These are phyloP conservation scores for Verbena officinalis DNA, from an alignment of 257 asterid genomes.

Conservation along the genomic window DNA sequence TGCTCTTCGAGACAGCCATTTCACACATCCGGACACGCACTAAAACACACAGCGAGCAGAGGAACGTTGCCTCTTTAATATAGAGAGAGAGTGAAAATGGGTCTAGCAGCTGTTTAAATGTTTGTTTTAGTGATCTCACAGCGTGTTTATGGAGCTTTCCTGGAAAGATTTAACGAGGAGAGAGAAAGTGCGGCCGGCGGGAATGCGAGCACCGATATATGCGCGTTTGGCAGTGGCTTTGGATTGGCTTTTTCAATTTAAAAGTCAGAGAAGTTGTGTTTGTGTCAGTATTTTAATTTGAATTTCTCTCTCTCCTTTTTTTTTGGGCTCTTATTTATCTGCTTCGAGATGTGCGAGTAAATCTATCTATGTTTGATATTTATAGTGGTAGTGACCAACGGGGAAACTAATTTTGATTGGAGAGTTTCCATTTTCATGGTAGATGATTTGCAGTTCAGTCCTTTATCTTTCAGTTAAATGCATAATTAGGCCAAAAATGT, in stretches of 20 bases:
- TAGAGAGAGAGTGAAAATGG: background rate
- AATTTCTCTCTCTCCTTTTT: background rate
- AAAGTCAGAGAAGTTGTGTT: constrained; percentile 39
- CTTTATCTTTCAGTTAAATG: background rate
- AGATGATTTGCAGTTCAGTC: background rate
- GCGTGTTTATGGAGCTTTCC: constrained; percentile 25
- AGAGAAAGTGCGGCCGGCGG: constrained; percentile 44
- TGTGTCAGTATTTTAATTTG: constrained; percentile 30
- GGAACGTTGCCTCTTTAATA: background rate
- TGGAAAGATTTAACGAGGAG: constrained; percentile 29
- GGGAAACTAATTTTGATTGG: background rate
- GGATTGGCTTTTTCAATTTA: constrained; percentile 25
- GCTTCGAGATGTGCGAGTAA: background rate
- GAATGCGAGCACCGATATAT: constrained; percentile 32
- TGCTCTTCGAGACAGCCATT: constrained; percentile 71
- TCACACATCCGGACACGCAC: constrained; percentile 9
- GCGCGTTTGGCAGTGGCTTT: constrained; percentile 47
- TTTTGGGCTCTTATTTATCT: background rate
- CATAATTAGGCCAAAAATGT: background rate
- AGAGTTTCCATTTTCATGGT: background rate
- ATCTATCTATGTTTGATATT: constrained; percentile 3
- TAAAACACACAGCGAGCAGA: background rate
- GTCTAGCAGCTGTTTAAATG: background rate
- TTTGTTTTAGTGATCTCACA: background rate
- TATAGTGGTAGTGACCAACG: background rate